Conservation (phyloP, 768 basidiomycete genomes). For the Naganishia antarctica region DNA sequence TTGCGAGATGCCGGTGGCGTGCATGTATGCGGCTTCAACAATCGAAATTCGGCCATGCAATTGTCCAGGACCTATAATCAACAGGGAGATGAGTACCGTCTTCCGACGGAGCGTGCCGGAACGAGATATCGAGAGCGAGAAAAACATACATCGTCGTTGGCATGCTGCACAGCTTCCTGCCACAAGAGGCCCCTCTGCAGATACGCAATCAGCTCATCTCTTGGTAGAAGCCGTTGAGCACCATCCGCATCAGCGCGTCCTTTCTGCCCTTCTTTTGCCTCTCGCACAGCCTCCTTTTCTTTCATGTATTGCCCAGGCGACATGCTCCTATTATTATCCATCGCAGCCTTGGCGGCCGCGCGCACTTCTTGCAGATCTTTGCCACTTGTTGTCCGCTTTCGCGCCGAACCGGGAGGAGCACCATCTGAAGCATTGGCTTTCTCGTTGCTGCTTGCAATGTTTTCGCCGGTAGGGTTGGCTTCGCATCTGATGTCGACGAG, state of each 20-base stretch:
- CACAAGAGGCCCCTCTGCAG: slow-evolving; percentile 45
- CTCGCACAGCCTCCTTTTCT: slow-evolving; percentile 9
- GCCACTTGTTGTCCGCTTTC: slow-evolving; percentile 11
- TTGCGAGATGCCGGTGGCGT: slow-evolving; percentile 19
- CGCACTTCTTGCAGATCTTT: slow-evolving; percentile 17
- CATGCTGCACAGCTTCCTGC: slow-evolving; percentile 44
- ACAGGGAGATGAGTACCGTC: background rate
- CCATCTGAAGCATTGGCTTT: background rate
- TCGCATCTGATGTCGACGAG: background rate
- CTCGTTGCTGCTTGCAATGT: background rate
- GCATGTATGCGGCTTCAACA: slow-evolving; percentile 17
- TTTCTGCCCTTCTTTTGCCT: slow-evolving; percentile 19
- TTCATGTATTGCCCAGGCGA: background rate
- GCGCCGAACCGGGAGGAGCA: background rate
- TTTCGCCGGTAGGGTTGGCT: background rate
- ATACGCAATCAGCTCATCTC: slow-evolving; percentile 43
- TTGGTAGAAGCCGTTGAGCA: slow-evolving; percentile 33
- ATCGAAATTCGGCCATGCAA: slow-evolving; percentile 9
- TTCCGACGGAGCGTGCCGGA: too few relatives aligned
- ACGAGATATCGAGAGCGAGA: too few relatives aligned
- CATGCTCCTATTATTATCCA: slow-evolving; percentile 24
- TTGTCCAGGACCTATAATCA: slow-evolving; percentile 1
- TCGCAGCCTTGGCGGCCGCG: background rate
- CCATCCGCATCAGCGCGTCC: slow-evolving; percentile 34
- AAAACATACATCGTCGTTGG: slow-evolving; percentile 29